Base-by-base conservation (phyloP, 345 rosid species). In the Nephelium lappaceum region DNA sequence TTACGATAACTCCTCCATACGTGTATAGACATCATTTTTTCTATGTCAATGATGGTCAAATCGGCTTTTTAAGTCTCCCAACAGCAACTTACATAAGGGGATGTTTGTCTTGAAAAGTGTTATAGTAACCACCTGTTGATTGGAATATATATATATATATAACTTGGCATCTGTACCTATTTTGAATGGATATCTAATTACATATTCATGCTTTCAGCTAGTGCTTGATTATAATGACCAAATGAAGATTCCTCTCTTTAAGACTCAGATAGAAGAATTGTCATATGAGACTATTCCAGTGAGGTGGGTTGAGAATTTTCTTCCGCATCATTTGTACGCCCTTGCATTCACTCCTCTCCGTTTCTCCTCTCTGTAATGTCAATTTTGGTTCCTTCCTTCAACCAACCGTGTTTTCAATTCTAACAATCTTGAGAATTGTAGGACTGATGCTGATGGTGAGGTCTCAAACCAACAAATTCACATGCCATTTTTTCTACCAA, bases 221-320 rank as follows among this genome's bases (percentile, higher is more conserved):
- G 82, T 80, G 66, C 77, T 88, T 5, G 90, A 90, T 74, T 88
- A 82, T 68, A 23, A 88, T 62, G 93, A 90, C 36, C 81, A 60
- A 38, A 86, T 85, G 86, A 80, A 73, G 71, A 88, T 88, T 24
- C 93, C 91, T 43, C 9, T 55, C 19, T 23, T 45, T 7, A 45
- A 45, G 51, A 5, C 8, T 45, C 51, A 45, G 8, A 45, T 82
- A 38, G 70, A 80, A 78, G 71, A 78, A 61, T 11, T 21, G 3
- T 74, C 74, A 23, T 68, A 27, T 4, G 76, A 63, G 2, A 24
- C 45, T 38, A 75, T 43, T 49, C 75, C 55, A 47, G 60, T 71
- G 47, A 84, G 93, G 93, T 89, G 81, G 5, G 8, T 61, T 2
- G 12, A 7, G 12, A 45, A 45, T 45, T 45, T 45, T 45, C 5